Base-by-base conservation (phyloP, 805 yeast genomes). In the Metschnikowia dekortorum region DNA sequence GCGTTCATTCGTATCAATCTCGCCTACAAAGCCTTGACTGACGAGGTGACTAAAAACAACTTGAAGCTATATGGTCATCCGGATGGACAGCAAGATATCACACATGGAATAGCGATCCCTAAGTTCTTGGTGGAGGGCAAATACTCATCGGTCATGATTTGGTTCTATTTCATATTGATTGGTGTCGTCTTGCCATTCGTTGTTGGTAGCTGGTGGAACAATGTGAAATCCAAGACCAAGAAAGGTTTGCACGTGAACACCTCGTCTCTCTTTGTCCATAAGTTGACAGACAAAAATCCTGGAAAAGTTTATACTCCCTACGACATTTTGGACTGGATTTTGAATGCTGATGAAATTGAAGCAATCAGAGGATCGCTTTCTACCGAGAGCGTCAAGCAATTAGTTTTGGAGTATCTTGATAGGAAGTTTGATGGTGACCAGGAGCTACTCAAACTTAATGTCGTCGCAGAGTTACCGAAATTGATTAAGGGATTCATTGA, bases 21-120 rank as follows among this genome's bases (percentile, higher is more conserved):
- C 68, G 99, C 99, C 28, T 90, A 95, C 71, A 87, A 90, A 68
- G 89, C 99, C 0, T 79, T 94, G 56, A 95, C 99, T 11, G 98
- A 94, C 68, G 97, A 89, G 58, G 78, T 75, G 9, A 83, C 88
- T 3, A 86, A 82, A 60, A 88, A 87, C 59, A 94, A 94, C 65
- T 90, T 80, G 66, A 73, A 85, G 60, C 84, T 81, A 59, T 94
- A 85, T 62, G 99, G 99, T 45, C 96, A 95, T 65, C 99, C 99
- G 4, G 99, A 94, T 71, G 99, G 99, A 39, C 96, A 96, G 39
- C 96, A 89, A 68, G 88, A 88, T 29, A 78, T 85, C 16, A 73
- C 85, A 18, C 97, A 89, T 65, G 99, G 99, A 54, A 90, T 94
- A 67, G 99, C 98, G 0, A 71, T 94, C 57, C 99, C 99, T 32